Evolutionary conservation across 805 yeast genomes (phyloP).

Genomic region (Priceomyces fermenticarens): DNA sequence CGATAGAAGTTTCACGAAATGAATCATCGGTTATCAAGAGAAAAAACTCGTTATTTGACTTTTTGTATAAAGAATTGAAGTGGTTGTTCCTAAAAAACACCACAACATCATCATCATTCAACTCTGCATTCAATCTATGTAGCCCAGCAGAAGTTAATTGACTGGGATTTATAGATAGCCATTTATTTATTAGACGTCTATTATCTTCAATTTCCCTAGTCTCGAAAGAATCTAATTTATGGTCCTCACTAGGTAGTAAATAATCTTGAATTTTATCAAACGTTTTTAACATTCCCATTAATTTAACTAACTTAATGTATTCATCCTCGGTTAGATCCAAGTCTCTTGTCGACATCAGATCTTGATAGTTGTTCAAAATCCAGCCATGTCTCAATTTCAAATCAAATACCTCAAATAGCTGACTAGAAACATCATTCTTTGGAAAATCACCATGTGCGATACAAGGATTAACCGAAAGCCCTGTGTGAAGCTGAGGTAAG

Average conservation of each 20-base stretch:
- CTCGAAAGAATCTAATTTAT: constrained; percentile 5
- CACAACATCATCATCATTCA: constrained; percentile 54
- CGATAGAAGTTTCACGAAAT: constrained; percentile 47
- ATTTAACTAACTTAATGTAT: constrained; percentile 9
- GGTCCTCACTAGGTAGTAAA: constrained; percentile 31
- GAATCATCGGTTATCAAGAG: constrained; percentile 75
- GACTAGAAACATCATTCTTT: constrained; percentile 47
- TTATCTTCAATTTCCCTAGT: constrained; percentile 4
- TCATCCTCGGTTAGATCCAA: background rate
- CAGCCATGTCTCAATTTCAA: constrained; percentile 80
- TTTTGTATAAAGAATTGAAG: constrained; percentile 67
- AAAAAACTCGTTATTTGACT: constrained; percentile 48
- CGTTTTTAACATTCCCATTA: constrained; percentile 22
- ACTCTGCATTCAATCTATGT: constrained; percentile 36
- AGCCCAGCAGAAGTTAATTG: constrained; percentile 77
- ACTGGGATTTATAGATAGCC: constrained; percentile 61
- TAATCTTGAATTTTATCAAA: constrained; percentile 60
- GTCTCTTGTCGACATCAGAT: constrained; percentile 23
- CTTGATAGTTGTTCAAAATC: constrained; percentile 40
- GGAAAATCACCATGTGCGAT: constrained; percentile 53
- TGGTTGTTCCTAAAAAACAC: constrained; percentile 90
- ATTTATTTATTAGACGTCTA: constrained; percentile 19
- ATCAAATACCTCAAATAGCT: constrained; percentile 57
- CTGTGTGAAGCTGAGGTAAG: constrained; percentile 65
- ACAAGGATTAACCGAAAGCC: constrained; percentile 69